Evolutionary conservation across 2,329 filamentous ascomycete genomes (phyloP), one percentile per base, ranked within the genome.

Genomic region (Rhynchosporium graminicola): DNA sequence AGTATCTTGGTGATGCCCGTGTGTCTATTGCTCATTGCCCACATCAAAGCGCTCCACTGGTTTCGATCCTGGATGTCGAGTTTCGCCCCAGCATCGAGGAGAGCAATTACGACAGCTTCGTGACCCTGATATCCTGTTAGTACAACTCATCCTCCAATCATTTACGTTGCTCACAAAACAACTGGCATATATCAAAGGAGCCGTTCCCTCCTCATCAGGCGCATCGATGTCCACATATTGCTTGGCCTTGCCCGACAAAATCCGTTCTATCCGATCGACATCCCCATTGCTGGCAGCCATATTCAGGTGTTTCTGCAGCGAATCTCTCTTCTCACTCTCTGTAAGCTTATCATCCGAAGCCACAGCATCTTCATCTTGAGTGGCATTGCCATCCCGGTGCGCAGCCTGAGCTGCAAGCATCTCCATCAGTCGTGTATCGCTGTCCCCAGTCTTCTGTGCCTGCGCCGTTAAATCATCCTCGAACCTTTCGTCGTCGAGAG

Each of bases 1-100:
- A 99, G 80, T 10, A 92, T 82, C 77, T 98, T 98, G 42, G 94
- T 93, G 69, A 99, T 99, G 54, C 87, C 88, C 77, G 98, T 98
- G 77, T 99, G 95, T 62, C 93, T 82, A 76, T 99, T 99, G 61
- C 95, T 99, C 91, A 98, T 98, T 56, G 95, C 94, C 95, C 95
- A 99, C 93, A 99, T 99, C 65, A 99, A 82, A 13, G 95, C 91
- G 72, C 91, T 98, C 95, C 95, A 99, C 73, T 96, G 89, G 74
- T 98, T 98, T 66, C 89, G 90, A 74, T 99, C 95, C 76, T 98
- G 94, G 71, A 89, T 89, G 77, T 99, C 92, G 58, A 98, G 92
- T 71, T 92, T 85, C 45, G 89, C 94, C 29, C 94, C 93, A 9
- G 92, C 91, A 63, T 92, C 85, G 58, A 99, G 85, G 57, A 99